Conservation (phyloP, 129 eudicot species). For the Lonicera japonica region DNA sequence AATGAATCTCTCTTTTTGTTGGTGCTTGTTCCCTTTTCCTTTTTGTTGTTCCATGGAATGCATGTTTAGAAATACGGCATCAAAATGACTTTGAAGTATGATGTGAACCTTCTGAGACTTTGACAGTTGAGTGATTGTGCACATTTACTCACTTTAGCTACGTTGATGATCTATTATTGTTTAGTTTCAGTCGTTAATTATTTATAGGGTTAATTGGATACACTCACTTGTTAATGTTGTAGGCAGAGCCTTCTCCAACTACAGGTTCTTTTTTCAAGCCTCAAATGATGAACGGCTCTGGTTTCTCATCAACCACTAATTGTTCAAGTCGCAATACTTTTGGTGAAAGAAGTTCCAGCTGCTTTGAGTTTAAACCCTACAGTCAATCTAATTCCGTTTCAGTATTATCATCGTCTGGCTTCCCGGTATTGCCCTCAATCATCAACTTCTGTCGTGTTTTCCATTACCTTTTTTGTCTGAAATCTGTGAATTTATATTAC, state of each 20-base stretch:
- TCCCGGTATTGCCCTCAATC: constrained; percentile 42
- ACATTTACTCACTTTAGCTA: too few relatives aligned
- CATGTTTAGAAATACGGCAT: constrained; percentile 13
- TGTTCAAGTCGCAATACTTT: constrained; percentile 26
- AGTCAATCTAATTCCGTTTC: constrained; percentile 40
- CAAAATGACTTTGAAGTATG: constrained; percentile 5
- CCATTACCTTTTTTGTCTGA: background rate
- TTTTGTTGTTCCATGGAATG: constrained; percentile 9
- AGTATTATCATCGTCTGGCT: constrained; percentile 43
- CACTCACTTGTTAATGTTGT: constrained; percentile 26
- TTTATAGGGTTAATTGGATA: constrained; percentile 8
- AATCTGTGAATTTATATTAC: constrained; percentile 6
- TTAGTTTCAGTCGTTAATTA: constrained; percentile 13
- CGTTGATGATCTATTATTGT: background rate
- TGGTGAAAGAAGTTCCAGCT: constrained; percentile 42
- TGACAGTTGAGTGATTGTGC: too few relatives aligned
- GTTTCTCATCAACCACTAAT: constrained; percentile 35
- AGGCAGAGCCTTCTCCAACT: constrained; percentile 99
- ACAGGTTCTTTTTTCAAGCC: constrained; percentile 87
- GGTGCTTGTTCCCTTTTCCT: constrained; percentile 30
- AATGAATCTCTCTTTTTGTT: constrained; percentile 34
- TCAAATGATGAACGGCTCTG: constrained; percentile 61
- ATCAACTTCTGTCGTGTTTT: background rate
- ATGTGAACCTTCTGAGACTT: too few relatives aligned
- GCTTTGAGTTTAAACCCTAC: constrained; percentile 77